phyloP scores from a whole-genome alignment of 129 eudicot genomes.

The Arctium lappa region DNA sequence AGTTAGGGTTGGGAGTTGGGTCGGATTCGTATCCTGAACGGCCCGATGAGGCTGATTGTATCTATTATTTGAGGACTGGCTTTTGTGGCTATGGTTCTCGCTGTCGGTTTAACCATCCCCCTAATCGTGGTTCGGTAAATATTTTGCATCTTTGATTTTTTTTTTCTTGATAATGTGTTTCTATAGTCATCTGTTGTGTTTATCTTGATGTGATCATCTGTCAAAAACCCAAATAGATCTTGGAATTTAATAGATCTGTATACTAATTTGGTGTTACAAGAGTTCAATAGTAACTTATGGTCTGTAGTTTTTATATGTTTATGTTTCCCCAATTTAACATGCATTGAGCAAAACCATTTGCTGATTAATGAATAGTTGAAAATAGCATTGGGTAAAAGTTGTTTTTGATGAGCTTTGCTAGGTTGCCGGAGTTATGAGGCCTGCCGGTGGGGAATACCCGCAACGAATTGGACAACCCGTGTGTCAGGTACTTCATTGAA shows the following conservation, averaged over 20 bases:
- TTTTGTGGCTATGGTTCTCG: conserved; percentile 79
- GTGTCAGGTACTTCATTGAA: conserved; percentile 64
- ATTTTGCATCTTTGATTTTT: neutral
- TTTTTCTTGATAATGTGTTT: neutral
- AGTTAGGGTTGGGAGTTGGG: conserved; percentile 59
- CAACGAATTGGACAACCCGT: conserved; percentile 78
- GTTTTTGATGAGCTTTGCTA: conserved; percentile 26
- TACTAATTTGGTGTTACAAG: conserved; percentile 1
- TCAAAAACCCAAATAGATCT: conserved; percentile 22
- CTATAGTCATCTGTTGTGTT: conserved; percentile 9
- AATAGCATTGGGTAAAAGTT: conserved; percentile 1
- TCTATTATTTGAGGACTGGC: conserved; percentile 74
- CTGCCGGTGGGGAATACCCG: conserved; percentile 61
- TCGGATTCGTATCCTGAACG: conserved; percentile 70
- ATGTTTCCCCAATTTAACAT: neutral
- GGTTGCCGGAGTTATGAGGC: conserved; percentile 67
- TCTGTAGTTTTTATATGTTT: neutral
- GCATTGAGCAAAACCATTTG: neutral
- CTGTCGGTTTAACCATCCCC: conserved; percentile 95
- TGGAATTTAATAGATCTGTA: conserved; percentile 13
- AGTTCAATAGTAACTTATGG: neutral
- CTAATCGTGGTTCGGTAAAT: conserved; percentile 63
- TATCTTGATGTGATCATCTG: conserved; percentile 27
- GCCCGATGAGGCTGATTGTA: conserved; percentile 84
- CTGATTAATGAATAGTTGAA: neutral